Base-by-base conservation (phyloP, 176 grass and related monocot species). In the Microstegium vimineum region DNA sequence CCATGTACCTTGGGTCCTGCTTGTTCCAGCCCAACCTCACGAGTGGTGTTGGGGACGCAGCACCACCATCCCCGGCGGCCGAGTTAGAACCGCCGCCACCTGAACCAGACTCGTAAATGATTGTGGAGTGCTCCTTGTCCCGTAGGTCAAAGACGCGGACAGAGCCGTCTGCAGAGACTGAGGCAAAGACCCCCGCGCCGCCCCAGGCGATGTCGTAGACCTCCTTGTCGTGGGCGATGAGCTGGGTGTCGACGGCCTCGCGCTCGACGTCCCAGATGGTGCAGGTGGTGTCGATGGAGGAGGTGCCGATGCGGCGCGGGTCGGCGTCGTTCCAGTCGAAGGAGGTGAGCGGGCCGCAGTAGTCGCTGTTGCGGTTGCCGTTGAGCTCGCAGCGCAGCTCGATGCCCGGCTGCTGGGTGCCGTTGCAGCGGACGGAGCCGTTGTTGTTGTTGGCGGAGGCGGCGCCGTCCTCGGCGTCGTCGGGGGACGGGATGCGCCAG, bases 251-350 rank as follows among this genome's bases (percentile, higher is more conserved):
- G 6, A 99, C 93, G 5, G 77, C 93, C 87, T 96, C 93, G 6
- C 93, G 93, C 65, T 99, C 97, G 12, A 99, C 90, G 33, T 99
- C 97, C 97, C 97, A 99, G 66, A 99, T 95, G 36, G 97, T 99
- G 54, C 97, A 99, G 4, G 97, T 99, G 69, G 89, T 96, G 57
- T 99, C 97, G 78, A 99, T 94, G 17, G 97, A 99, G 5, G 89
- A 94, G 1, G 97, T 99, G 1, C 97, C 93, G 38, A 99, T 75
- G 42, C 97, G 97, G 69, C 97, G 93, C 6, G 97, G 93, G 69
- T 99, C 97, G 0, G 97, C 97, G 59, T 99, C 97, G 47, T 99
- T 99, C 97, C 93, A 99, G 87, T 99, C 97, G 35, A 99, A 99
- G 5, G 93, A 95, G 69, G 97, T 99, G 80, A 99, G 91, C 5